Evolutionary conservation across 192 early-diverging fungal genomes (phyloP).

Genomic region (Podila epigama): DNA sequence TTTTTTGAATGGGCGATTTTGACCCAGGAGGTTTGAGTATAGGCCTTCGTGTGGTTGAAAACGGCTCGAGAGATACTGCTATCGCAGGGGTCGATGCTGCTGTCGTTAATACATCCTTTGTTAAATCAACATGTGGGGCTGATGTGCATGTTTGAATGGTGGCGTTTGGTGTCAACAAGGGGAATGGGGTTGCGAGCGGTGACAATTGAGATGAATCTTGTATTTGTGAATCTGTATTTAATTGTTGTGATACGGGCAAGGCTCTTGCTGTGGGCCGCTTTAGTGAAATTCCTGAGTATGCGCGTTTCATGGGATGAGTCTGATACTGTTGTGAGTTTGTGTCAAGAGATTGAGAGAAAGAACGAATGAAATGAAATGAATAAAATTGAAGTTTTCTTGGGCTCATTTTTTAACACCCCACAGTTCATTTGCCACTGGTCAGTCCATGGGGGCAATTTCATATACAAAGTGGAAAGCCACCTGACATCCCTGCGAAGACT

Average conservation of each 20-base stretch:
- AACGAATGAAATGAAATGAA: too few relatives aligned
- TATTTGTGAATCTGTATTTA: background rate
- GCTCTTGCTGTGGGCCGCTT: constrained; percentile 25
- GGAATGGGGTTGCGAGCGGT: background rate
- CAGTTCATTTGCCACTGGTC: too few relatives aligned
- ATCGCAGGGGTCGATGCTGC: background rate
- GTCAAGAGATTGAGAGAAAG: background rate
- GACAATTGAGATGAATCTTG: background rate
- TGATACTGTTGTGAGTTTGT: background rate
- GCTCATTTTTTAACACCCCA: too few relatives aligned
- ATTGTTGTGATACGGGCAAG: background rate
- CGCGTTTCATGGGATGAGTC: constrained; percentile 24
- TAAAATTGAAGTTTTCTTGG: background rate
- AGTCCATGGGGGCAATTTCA: too few relatives aligned
- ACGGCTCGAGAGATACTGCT: constrained; percentile 6
- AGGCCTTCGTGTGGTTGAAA: background rate
- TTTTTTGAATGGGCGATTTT: constrained; percentile 18
- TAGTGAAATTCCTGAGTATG: constrained; percentile 31
- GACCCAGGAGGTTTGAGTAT: constrained; percentile 26
- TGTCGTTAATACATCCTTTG: background rate
- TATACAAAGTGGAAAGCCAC: too few relatives aligned
- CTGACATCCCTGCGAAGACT: too few relatives aligned
- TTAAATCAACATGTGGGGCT: background rate
- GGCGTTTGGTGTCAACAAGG: background rate
- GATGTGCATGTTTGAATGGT: background rate